Percentiles rank a stretch among this genome's conserved stretches.
Evolutionary conservation across 805 yeast genomes (phyloP).

Genomic region (Jamesozyma piceae): DNA sequence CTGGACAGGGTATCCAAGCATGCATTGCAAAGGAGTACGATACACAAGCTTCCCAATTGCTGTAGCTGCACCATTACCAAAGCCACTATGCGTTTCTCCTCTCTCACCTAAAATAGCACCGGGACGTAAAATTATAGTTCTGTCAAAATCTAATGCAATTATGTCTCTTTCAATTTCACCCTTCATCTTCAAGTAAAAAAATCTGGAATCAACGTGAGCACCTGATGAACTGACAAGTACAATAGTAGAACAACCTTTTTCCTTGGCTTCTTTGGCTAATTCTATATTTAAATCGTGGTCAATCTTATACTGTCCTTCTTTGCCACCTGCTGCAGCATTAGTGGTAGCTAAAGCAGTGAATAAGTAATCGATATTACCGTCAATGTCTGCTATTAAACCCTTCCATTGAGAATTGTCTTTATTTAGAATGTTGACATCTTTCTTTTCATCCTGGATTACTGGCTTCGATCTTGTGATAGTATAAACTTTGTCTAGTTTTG

Average conservation of each 20-base stretch:
- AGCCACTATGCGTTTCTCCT: constrained; percentile 29
- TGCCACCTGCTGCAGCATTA: constrained; percentile 58
- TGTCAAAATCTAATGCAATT: constrained; percentile 51
- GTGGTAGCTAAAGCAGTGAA: constrained; percentile 74
- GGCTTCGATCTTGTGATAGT: constrained; percentile 45
- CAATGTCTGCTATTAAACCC: constrained; percentile 25
- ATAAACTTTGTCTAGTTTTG: constrained; percentile 33
- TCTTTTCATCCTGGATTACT: constrained; percentile 19
- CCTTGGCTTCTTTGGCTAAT: constrained; percentile 66
- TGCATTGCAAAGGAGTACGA: constrained; percentile 28
- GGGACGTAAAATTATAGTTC: constrained; percentile 68
- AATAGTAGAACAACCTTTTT: constrained; percentile 55
- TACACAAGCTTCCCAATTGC: constrained; percentile 29
- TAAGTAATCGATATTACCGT: constrained; percentile 32
- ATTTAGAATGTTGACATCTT: constrained; percentile 35
- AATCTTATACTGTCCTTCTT: constrained; percentile 58
- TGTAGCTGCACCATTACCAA: constrained; percentile 27
- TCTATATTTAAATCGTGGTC: constrained; percentile 66
- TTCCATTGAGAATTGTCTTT: constrained; percentile 46
- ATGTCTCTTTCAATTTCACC: constrained; percentile 70
- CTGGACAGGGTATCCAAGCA: constrained; percentile 39
- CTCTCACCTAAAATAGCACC: constrained; percentile 66
- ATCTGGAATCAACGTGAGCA: constrained; percentile 48
- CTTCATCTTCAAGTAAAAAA: constrained; percentile 58
- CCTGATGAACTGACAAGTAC: constrained; percentile 60